These are phyloP conservation scores for Sphagnurus paluster DNA, from an alignment of 1,284 basidiomycete genomes.

Conservation along the genomic window DNA sequence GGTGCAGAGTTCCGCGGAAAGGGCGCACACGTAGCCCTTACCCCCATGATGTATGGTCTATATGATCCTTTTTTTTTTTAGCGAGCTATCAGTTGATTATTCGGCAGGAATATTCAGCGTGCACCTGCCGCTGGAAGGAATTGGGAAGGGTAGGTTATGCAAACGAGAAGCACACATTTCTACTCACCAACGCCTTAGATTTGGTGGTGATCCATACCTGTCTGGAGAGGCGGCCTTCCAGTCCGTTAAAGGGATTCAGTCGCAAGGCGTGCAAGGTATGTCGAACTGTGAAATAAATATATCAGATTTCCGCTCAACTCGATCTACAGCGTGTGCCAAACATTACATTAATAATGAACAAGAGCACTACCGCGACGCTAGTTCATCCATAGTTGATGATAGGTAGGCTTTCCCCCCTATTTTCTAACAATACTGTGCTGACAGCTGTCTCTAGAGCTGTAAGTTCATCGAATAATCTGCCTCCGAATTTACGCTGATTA, in stretches of 20 bases:
- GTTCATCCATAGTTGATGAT: conserved; percentile 68
- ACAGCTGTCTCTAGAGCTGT: conserved; percentile 24
- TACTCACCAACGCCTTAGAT: conserved; percentile 31
- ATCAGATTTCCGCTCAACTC: background rate
- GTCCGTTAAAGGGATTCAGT: conserved; percentile 61
- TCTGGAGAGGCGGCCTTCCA: conserved; percentile 62
- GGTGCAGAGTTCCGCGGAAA: conserved; percentile 72
- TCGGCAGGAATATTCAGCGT: conserved; percentile 54
- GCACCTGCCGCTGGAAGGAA: conserved; percentile 66
- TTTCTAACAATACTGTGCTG: background rate
- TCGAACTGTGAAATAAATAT: background rate
- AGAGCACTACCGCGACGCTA: conserved; percentile 53
- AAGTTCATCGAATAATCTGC: conserved; percentile 8
- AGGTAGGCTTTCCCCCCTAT: conserved; percentile 36
- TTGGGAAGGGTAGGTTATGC: conserved; percentile 59
- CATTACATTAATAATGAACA: conserved; percentile 67
- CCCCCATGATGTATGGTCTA: conserved; percentile 47
- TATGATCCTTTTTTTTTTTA: background rate
- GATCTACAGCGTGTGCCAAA: conserved; percentile 42
- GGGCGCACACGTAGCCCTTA: conserved; percentile 58
- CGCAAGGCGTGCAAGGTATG: conserved; percentile 54
- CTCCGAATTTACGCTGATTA: background rate
- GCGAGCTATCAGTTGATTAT: background rate
- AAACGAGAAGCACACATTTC: no score
- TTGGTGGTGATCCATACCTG: conserved; percentile 63